These are phyloP conservation scores for Plasmodium gonderi DNA, from an alignment of 169 alveolate species.

Conservation along the genomic window DNA sequence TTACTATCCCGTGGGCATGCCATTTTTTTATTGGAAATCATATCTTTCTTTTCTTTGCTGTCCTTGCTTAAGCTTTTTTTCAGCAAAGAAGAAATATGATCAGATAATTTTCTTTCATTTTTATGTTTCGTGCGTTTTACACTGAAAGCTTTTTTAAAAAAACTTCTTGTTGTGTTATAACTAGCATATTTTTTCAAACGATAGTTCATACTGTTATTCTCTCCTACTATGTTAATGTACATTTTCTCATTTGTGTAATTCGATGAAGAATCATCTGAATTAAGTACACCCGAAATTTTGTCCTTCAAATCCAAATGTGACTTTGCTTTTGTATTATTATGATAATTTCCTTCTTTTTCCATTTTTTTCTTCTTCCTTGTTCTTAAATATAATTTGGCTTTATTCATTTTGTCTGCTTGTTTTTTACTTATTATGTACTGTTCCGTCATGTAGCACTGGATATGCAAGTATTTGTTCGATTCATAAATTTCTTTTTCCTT, in stretches of 20 bases:
- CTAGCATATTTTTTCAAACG: conserved; percentile 6
- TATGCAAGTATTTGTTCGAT: conserved; percentile 44
- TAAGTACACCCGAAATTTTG: neutral
- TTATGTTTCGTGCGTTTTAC: neutral
- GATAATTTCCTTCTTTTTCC: neutral
- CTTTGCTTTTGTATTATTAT: neutral
- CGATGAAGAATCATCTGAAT: conserved; percentile 10
- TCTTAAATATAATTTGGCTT: conserved; percentile 46
- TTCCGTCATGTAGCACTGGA: conserved; percentile 59
- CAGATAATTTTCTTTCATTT: conserved; percentile 54
- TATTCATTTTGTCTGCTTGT: conserved; percentile 66
- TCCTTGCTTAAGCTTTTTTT: conserved; percentile 20
- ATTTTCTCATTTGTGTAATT: conserved; percentile 2
- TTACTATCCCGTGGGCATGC: too few species aligned
- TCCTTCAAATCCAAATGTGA: neutral
- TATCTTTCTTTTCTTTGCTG: neutral
- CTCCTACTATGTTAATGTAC: neutral
- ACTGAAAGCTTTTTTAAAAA: conserved; percentile 53
- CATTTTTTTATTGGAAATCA: neutral
- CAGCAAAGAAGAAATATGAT: conserved; percentile 47
- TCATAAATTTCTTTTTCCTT: neutral
- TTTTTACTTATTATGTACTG: conserved; percentile 65
- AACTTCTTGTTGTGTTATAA: conserved; percentile 33
- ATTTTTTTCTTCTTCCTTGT: conserved; percentile 25
- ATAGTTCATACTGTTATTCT: neutral